Evolutionary conservation across 495 filamentous ascomycete species (phyloP), one percentile per base, ranked within the genome.

Genomic region (Trypethelium eluteriae): DNA sequence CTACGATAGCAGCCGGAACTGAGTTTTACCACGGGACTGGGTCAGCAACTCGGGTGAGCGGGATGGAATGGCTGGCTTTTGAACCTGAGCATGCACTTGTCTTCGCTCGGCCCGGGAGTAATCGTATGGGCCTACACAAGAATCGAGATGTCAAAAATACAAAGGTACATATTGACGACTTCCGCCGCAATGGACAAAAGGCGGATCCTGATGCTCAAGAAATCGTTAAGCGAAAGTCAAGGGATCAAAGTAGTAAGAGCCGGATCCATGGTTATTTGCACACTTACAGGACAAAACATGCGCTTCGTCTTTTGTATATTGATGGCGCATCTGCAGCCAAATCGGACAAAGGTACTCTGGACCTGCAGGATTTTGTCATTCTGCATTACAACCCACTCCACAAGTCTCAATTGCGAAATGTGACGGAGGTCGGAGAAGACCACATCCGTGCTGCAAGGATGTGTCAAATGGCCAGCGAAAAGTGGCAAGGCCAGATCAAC

Each of bases 51-150:
- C 75, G 78, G 0, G 78, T 86, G 0, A 77, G 75, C 6, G 81
- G 79, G 0, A 81, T 80, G 1, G 86, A 90, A 69, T 90, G 87
- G 86, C 78, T 90, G 0, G 86, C 87, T 0, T 89, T 89, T 68
- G 87, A 89, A 70, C 83, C 86, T 7, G 86, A 89, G 67, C 86
- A 89, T 75, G 83, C 86, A 1, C 76, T 88, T 71, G 70, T 79
- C 7, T 90, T 89, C 71, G 80, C 83, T 65, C 53, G 53, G 32
- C 53, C 53, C 7, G 53, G 53, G 53, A 59, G 53, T 59, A 59
- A 59, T 32, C 53, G 53, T 59, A 59, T 59, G 53, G 53, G 25
- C 7, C 14, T 59, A 59, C 53, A 36, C 53, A 59, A 59, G 53
- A 59, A 59, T 36, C 53, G 32, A 59, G 36, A 32, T 35, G 34